These are phyloP conservation scores for Ambrosia hybrid DNA, from an alignment of 140 eudicot genomes.

Conservation along the genomic window DNA sequence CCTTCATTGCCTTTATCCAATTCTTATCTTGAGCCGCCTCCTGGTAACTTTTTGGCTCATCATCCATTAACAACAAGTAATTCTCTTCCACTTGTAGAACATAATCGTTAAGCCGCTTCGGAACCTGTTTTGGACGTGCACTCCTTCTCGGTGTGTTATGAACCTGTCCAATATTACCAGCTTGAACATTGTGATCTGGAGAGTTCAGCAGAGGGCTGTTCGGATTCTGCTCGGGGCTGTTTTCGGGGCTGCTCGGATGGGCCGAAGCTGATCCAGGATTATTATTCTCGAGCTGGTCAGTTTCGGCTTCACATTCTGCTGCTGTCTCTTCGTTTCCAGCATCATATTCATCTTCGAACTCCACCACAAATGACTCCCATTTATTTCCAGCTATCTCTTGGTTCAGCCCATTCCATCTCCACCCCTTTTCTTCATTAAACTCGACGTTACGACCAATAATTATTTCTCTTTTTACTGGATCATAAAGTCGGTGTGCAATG, in stretches of 20 bases:
- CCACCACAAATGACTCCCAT: background rate
- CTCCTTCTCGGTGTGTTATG: background rate
- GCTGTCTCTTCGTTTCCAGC: too few relatives aligned
- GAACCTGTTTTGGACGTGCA: background rate
- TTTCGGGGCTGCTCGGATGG: too few relatives aligned
- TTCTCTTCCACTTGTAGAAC: background rate
- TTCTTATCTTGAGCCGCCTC: background rate
- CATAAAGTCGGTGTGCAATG: background rate
- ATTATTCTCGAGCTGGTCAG: too few relatives aligned
- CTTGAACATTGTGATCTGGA: too few relatives aligned
- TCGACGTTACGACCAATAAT: background rate
- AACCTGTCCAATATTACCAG: background rate
- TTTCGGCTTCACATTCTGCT: too few relatives aligned
- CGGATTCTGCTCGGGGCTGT: too few relatives aligned
- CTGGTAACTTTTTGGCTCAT: background rate
- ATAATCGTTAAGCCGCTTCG: background rate
- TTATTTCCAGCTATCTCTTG: background rate
- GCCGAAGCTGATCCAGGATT: too few relatives aligned
- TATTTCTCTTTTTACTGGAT: background rate
- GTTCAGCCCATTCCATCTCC: background rate
- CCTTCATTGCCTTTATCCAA: background rate
- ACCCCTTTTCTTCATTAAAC: background rate
- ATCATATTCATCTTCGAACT: background rate
- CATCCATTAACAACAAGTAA: background rate
- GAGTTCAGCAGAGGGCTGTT: background rate